Percentiles rank a stretch among this genome's conserved stretches.
Evolutionary conservation across 208 protist species (phyloP).

Genomic region (Trypanosoma mega): DNA sequence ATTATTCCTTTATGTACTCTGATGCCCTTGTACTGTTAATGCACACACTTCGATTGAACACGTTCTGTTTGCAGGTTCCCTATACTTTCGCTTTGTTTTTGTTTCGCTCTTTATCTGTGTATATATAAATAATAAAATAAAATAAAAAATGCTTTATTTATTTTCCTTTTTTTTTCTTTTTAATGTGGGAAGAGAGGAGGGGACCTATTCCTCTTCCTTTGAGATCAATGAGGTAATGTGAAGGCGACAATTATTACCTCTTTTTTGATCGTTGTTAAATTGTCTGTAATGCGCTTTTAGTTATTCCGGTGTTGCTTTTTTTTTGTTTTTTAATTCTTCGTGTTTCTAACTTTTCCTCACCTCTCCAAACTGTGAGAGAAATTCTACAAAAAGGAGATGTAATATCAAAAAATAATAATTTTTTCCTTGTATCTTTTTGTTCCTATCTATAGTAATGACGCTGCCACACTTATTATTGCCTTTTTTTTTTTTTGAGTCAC

Average conservation of each 20-base stretch:
- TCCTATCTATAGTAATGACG: not conserved
- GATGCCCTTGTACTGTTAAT: no score
- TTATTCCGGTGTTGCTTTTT: not conserved
- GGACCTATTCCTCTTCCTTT: no score
- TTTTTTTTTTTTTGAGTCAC: not conserved
- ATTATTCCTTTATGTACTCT: not conserved
- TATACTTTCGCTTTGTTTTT: no score
- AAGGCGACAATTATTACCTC: not conserved
- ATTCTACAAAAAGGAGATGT: not conserved
- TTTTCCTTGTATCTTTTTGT: not conserved
- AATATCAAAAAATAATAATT: not conserved
- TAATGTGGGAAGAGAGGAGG: no score
- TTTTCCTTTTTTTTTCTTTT: no score
- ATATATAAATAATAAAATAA: no score
- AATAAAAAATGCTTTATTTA: no score
- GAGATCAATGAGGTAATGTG: no score
- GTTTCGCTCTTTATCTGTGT: no score
- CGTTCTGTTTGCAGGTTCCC: no score
- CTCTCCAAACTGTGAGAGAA: not conserved
- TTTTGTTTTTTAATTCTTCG: not conserved
- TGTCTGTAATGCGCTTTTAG: no score
- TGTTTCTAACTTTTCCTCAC: not conserved
- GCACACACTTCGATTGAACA: no score
- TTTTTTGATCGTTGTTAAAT: not conserved
- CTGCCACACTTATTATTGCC: not conserved